Percentiles rank a stretch among this genome's conserved stretches.
phyloP scores from a whole-genome alignment of 495 filamentous ascomycete species.

The Penicillium atrosanguineum region DNA sequence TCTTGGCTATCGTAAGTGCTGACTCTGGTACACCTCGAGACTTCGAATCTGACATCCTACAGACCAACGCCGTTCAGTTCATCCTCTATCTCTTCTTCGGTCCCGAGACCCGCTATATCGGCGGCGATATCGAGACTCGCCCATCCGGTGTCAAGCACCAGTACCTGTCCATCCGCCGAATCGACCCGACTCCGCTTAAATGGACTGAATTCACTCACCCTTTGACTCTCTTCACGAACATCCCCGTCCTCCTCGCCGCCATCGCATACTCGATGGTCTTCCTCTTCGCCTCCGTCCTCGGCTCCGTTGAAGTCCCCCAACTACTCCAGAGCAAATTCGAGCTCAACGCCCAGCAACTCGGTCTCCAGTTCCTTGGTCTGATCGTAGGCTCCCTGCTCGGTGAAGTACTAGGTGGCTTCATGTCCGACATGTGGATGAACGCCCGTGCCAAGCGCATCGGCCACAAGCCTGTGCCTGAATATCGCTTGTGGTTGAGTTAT shows the following conservation, averaged over 20 bases:
- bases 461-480: slow-evolving; percentile 38
- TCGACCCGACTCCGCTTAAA: slow-evolving; percentile 48
- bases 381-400: slow-evolving; percentile 56
- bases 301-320: slow-evolving; percentile 54
- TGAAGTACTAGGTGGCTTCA: slow-evolving; percentile 51
- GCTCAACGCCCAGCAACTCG: slow-evolving; percentile 52
- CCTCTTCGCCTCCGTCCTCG: slow-evolving; percentile 44
- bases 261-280: slow-evolving; percentile 54
- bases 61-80: slow-evolving; percentile 54
- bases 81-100: slow-evolving; percentile 54
- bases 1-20: slow-evolving; percentile 44
- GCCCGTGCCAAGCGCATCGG: slow-evolving; percentile 30
- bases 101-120: slow-evolving; percentile 56
- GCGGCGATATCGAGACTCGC: slow-evolving; percentile 18
- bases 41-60: background rate
- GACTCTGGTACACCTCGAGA: background rate
- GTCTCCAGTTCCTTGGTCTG: slow-evolving; percentile 51
- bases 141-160: slow-evolving; percentile 38
- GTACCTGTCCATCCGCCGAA: slow-evolving; percentile 45
- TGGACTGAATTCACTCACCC: slow-evolving; percentile 48
- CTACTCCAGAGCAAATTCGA: slow-evolving; percentile 50
- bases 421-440: slow-evolving; percentile 55
- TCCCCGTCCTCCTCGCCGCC: slow-evolving; percentile 47
- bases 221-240: slow-evolving; percentile 37
- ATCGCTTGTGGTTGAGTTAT: slow-evolving; percentile 54